Evolutionary conservation across 2,329 filamentous ascomycete species (phyloP).

Genomic region (Xylaria sp.): DNA sequence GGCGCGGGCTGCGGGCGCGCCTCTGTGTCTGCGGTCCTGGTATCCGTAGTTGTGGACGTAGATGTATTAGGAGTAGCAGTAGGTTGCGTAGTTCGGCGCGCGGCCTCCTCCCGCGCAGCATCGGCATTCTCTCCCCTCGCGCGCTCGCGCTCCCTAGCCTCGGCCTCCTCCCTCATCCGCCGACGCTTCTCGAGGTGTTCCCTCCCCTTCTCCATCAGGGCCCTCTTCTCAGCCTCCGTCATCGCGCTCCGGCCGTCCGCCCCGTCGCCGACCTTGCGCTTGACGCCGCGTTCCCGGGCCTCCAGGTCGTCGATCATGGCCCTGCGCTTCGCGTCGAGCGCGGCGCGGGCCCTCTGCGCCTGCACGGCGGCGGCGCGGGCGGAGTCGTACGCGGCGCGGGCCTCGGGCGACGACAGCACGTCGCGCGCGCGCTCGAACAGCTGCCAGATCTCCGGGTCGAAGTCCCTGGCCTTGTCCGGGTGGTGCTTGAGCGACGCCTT

Average conservation of each 20-base stretch:
- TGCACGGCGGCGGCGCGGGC: slow-evolving; percentile 73
- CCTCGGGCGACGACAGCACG: slow-evolving; percentile 72
- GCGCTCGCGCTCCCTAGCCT: slow-evolving; percentile 48
- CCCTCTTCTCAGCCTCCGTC: slow-evolving; percentile 33
- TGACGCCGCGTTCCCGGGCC: slow-evolving; percentile 71
- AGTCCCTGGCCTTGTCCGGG: slow-evolving; percentile 83
- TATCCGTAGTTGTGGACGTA: slow-evolving; percentile 1
- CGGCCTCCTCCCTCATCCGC: slow-evolving; percentile 49
- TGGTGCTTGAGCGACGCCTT: slow-evolving; percentile 89
- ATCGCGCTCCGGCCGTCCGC: slow-evolving; percentile 32
- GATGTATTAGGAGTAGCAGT: neutral
- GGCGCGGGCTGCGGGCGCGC: slow-evolving; percentile 40
- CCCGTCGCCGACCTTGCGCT: slow-evolving; percentile 55
- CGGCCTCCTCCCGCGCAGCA: neutral
- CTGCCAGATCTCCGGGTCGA: slow-evolving; percentile 83
- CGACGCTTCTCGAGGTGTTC: slow-evolving; percentile 49
- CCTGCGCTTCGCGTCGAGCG: slow-evolving; percentile 74
- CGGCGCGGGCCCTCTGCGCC: slow-evolving; percentile 71
- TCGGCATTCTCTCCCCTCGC: slow-evolving; percentile 26
- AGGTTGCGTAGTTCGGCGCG: neutral
- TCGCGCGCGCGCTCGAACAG: slow-evolving; percentile 85
- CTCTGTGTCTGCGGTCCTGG: slow-evolving; percentile 46
- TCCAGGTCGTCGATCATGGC: slow-evolving; percentile 88
- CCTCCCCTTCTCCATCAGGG: slow-evolving; percentile 43
- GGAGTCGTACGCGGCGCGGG: slow-evolving; percentile 79